Base-by-base conservation (phyloP, 805 yeast species). In the Yarrowia deformans region DNA sequence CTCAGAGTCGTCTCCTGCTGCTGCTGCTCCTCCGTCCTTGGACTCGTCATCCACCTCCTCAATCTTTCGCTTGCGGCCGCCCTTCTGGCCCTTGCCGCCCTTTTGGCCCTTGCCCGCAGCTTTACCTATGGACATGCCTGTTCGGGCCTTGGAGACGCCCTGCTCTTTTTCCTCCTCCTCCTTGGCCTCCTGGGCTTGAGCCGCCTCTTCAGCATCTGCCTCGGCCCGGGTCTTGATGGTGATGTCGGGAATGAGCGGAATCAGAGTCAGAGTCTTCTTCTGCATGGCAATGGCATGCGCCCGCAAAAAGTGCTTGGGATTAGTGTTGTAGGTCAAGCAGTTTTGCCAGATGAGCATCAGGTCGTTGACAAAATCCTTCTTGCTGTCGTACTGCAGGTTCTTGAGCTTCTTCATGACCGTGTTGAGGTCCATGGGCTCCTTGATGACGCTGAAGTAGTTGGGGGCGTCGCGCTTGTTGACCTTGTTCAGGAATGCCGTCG, bases 401-500 rank as follows among this genome's bases (percentile, higher is more conserved):
- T 93, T 93, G 74, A 96, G 80, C 77, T 94, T 95, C 75, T 93
- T 93, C 87, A 92, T 83, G 14, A 96, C 97, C 0, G 98, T 94
- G 75, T 93, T 93, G 73, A 95, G 82, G 76, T 95, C 99, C 99
- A 95, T 95, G 29, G 99, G 98, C 70, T 86, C 87, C 74, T 92
- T 93, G 74, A 95, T 94, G 50, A 95, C 84, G 69, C 89, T 88
- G 72, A 92, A 92, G 79, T 95, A 95, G 76, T 95, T 95, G 8
- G 99, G 99, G 0, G 99, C 99, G 75, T 95, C 99, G 69, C 99
- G 84, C 77, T 95, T 95, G 70, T 95, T 91, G n/a, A 95, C 99
- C 76, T 91, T 91, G 79, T 93, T 95, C 72, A 95, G 82, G 75
- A 95, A 95, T 0, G 98, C 97, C 0, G 98, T 93, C 0, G 98